Conservation (phyloP, 139 green algal species). For the Chlorokybus atmophyticus region DNA sequence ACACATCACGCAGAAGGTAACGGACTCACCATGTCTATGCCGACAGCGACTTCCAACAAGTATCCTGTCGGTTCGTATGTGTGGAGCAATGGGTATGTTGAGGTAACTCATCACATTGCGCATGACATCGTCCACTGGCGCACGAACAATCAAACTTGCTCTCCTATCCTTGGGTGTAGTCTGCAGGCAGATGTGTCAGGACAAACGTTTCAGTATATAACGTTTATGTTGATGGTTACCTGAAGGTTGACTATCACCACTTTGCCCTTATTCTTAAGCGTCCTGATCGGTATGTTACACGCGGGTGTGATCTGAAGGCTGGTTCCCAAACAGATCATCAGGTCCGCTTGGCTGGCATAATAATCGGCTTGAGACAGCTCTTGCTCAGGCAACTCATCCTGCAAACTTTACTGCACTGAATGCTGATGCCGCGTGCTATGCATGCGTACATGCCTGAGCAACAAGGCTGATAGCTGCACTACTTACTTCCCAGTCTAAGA, state of each 20-base stretch:
- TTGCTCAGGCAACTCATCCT: slow-evolving; percentile 2
- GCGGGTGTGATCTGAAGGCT: slow-evolving; percentile 74
- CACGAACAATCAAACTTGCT: slow-evolving; percentile 5
- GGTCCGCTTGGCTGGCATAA: background rate
- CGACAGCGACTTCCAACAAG: too few relatives aligned
- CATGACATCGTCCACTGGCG: slow-evolving; percentile 3
- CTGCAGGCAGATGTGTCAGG: too few relatives aligned
- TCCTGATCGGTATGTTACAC: slow-evolving; percentile 59
- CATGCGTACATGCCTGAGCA: slow-evolving; percentile 2
- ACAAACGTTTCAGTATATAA: too few relatives aligned
- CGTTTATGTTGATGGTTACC: too few relatives aligned
- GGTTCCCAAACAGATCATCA: slow-evolving; percentile 12
- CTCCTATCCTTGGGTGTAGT: slow-evolving; percentile 21
- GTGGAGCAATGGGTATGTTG: background rate
- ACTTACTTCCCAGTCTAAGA: slow-evolving; percentile 21
- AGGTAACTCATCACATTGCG: background rate
- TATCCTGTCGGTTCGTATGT: too few relatives aligned
- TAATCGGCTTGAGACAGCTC: slow-evolving; percentile 5
- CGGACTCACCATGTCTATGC: too few relatives aligned
- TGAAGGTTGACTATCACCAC: slow-evolving; percentile 77
- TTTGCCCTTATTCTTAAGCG: slow-evolving; percentile 4
- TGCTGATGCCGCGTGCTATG: slow-evolving; percentile 11
- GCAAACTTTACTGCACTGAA: slow-evolving; percentile 17
- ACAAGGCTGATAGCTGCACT: too few relatives aligned
- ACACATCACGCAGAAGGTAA: too few relatives aligned